Percentiles rank a stretch among this genome's conserved stretches.
phyloP scores from a whole-genome alignment of 176 grass and related monocot genomes.

The Carex kokanica region DNA sequence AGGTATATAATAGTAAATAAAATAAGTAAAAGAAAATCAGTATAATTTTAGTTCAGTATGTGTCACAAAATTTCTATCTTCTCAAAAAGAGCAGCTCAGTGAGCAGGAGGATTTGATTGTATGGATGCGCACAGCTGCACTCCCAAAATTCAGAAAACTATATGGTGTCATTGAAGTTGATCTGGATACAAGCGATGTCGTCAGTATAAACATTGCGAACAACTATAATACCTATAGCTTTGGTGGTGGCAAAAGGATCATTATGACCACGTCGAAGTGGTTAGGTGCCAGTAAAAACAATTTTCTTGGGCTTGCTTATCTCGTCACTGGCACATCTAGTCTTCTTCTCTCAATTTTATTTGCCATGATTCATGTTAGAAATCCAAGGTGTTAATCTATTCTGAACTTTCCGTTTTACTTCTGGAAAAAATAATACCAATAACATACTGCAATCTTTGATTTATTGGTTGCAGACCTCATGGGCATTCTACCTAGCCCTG shows the following conservation, averaged over 20 bases:
- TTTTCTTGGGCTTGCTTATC: constrained; percentile 83
- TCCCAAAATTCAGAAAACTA: constrained; percentile 82
- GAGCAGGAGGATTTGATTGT: constrained; percentile 92
- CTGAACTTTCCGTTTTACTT: background rate
- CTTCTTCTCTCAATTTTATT: constrained; percentile 75
- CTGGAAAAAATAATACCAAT: background rate
- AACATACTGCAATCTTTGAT: constrained; percentile 13
- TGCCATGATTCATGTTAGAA: constrained; percentile 75
- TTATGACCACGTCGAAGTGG: constrained; percentile 73
- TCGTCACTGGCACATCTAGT: constrained; percentile 52
- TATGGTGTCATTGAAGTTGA: constrained; percentile 84
- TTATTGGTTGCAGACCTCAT: constrained; percentile 50
- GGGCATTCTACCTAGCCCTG: constrained; percentile 51
- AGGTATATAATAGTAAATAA: background rate
- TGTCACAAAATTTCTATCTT: background rate
- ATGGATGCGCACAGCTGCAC: constrained; percentile 88
- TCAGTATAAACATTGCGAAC: constrained; percentile 60
- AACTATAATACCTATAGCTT: constrained; percentile 94
- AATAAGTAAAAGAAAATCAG: background rate
- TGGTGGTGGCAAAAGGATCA: constrained; percentile 70
- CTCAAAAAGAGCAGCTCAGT: constrained; percentile 47
- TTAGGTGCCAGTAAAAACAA: constrained; percentile 75
- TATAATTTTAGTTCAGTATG: too few relatives aligned
- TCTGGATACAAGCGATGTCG: constrained; percentile 44
- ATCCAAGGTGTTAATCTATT: constrained; percentile 59